Percentiles rank a stretch among this genome's conserved stretches.
phyloP scores from a whole-genome alignment of 2,329 filamentous ascomycete species.

The Fusarium azukiicola region DNA sequence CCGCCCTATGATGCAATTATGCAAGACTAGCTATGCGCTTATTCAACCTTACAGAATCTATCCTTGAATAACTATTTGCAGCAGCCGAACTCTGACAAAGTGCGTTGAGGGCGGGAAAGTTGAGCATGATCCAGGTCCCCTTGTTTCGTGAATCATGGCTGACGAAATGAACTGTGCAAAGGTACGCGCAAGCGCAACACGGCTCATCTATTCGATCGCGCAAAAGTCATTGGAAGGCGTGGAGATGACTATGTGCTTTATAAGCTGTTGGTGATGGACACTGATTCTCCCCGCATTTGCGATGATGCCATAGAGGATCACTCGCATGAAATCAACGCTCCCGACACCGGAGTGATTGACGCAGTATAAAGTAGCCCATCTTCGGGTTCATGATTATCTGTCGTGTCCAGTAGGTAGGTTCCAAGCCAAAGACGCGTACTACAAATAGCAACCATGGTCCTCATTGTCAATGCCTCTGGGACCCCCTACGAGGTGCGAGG shows the following conservation, averaged over 20 bases:
- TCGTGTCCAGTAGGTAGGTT: not conserved
- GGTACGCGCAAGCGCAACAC: not conserved
- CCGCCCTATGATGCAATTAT: not conserved
- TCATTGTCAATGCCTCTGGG: conserved; percentile 7
- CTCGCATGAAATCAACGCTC: conserved; percentile 10
- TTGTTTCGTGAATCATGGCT: no score
- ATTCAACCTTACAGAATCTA: not conserved
- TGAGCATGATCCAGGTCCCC: no score
- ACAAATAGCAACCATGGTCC: conserved; percentile 5
- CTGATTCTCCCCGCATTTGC: not conserved
- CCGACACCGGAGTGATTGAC: not conserved
- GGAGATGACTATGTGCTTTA: not conserved
- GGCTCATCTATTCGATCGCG: not conserved
- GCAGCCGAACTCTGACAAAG: no score
- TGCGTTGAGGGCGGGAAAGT: no score
- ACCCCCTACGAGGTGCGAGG: not conserved
- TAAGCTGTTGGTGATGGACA: not conserved
- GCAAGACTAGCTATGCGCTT: not conserved
- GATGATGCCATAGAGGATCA: conserved; percentile 13
- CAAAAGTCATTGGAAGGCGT: not conserved
- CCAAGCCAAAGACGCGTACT: not conserved
- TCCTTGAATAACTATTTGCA: no score
- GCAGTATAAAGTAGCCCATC: not conserved
- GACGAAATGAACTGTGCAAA: no score
- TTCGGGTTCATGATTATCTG: not conserved